Evolutionary conservation across 257 asterid genomes (phyloP), one percentile per base, ranked within the genome.

Genomic region (Eustoma russellianum): DNA sequence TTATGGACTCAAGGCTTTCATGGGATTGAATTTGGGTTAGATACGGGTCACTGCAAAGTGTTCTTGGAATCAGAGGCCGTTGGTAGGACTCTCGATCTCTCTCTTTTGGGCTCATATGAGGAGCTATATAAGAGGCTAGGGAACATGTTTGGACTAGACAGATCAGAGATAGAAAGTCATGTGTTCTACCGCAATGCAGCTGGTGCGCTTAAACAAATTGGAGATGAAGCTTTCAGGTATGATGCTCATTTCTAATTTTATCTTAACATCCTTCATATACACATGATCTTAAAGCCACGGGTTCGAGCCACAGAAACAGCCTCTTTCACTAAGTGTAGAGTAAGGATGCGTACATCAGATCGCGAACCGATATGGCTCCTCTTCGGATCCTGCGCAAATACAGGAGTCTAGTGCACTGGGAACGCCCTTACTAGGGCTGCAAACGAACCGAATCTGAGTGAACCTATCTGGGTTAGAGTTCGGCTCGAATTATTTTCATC

Each of bases 201-300:
- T 4, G 93, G 95, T 64, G 86, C 74, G 52, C 73, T 73, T 17
- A 86, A 80, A 64, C 85, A 60, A 68, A 68, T 68, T 30, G 96
- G 96, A 61, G 93, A 75, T 45, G 93, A 79, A 63, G 88, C 90
- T 1, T 86, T 86, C 81, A 57, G 97, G 97, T 86, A 68, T n/a
- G 12, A 14, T 4, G 18, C 15, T 52, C 48, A 8, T 48, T 8
- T 2, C 28, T 24, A 46, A 5, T 5, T 44, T 8, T 0, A 48
- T 7, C 5, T 14, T 7, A 1, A 15, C 16, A 0, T n/a, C 17
- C 30, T 51, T 44, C n/a, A 33, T n/a, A n/a, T n/a, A n/a, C n/a
- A n/a, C n/a, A n/a, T n/a, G n/a, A n/a, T n/a, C n/a, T n/a, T n/a
- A n/a, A n/a, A n/a, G n/a, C n/a, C n/a, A n/a, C n/a, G n/a, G n/a